Evolutionary conservation across 1,284 basidiomycete genomes (phyloP), one percentile per base, ranked within the genome.

Genomic region (Mycosarcoma mackinlayi): DNA sequence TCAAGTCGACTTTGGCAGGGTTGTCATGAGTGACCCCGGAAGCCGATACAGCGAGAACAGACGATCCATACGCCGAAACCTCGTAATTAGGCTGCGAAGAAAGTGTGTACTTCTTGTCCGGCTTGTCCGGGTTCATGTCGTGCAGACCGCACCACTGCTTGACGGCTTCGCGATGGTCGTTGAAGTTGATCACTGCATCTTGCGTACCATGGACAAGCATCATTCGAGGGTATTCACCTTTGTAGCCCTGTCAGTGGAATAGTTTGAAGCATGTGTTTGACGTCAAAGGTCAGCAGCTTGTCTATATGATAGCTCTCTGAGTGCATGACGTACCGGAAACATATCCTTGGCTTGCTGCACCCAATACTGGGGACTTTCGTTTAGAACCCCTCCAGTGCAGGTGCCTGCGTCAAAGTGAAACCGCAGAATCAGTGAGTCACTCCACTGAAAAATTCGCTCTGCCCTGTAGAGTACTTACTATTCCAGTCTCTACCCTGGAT

Each of bases 141-240:
- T 52, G 48, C n/a, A 63, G 25, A 13, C 24, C 28, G 10, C 44
- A 50, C 62, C 62, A 65, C 28, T 59, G 62, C 18, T 65, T 65
- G 28, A 59, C 41, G 10, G 46, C 37, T 31, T 67, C 57, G 3
- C 25, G 14, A 19, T 56, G 64, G 19, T 67, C 45, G 34, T 61
- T 45, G 44, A 47, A 67, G 38, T 40, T 47, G 47, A 67, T 40
- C 19, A 56, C 19, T 3, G 13, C 1, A 30, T 67, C 64, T 4
- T 19, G 23, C 4, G 31, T 61, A 44, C 64, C 64, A 42, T 67
- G 64, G 4, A 52, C 39, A 6, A 67, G 39, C 53, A 51, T 46
- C 64, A 67, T 67, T 10, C 50, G 13, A 0, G 57, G 52, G 8
- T 33, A 18, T 6, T 24, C 4, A 8, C 64, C 58, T 2, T 19